Evolutionary conservation across 768 basidiomycete genomes (phyloP), one percentile per base, ranked within the genome.

Genomic region (Cubamyces lactineus): DNA sequence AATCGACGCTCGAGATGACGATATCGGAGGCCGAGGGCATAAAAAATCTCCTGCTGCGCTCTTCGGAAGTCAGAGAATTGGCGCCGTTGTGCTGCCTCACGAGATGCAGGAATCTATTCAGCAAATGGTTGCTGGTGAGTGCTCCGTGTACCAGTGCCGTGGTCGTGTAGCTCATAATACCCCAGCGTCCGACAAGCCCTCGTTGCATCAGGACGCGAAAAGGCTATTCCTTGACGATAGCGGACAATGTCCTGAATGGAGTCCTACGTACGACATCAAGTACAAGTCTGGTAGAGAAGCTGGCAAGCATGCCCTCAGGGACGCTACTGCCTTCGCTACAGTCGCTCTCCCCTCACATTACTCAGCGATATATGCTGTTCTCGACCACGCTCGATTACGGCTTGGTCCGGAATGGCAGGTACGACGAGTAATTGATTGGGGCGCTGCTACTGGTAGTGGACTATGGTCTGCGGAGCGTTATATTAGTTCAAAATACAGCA

Each of bases 341-440:
- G 81, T 95, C 51, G 89, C 87, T n/a, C 82, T 96, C 65, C 94
- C 94, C 0, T 86, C 88, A 3, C 90, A 94, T 75, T 96, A 91
- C 72, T 84, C 92, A 48, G 92, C 87, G 2, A 89, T 94, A 53
- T 80, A 77, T 51, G 78, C 88, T n/a, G 91, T 95, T 5, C 75
- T 96, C 17, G 77, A 83, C 49, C 87, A 92, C 64, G 66, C 86
- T 40, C 87, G 83, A 62, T 80, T 76, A 50, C 79, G 93, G 57
- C 67, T 94, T 40, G 87, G 84, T n/a, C 72, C 79, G 7, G 78
- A 79, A n/a, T 91, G 82, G 85, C 74, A 75, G 34, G 77, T 85
- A 56, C 77, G 86, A 26, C 81, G 77, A 38, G 77, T 96, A 12
- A 77, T 94, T 43, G 94, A 96, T 68, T 96, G 91, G 88, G 94